Evolutionary conservation across 768 basidiomycete species (phyloP).

Genomic region (Boletus coccyginus): DNA sequence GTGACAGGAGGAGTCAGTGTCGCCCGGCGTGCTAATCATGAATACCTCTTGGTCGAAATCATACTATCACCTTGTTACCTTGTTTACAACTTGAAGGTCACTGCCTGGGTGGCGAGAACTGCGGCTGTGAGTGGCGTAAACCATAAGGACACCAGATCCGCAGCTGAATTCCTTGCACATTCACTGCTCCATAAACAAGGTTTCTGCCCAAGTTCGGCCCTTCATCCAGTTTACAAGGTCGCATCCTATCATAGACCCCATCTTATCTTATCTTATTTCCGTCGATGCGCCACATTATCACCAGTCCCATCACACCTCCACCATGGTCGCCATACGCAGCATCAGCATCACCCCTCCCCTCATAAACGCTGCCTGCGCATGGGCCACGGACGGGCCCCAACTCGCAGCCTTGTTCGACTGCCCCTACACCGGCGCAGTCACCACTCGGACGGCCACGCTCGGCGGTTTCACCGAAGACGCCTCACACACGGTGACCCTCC

Average conservation of each 20-base stretch:
- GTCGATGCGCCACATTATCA: background rate
- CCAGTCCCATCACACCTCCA: background rate
- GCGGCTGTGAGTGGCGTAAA: too few species aligned
- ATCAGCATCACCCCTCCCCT: conserved; percentile 61
- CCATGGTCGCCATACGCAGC: conserved; percentile 58
- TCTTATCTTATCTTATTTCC: conserved; percentile 19
- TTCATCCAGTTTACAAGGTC: background rate
- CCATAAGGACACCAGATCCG: too few species aligned
- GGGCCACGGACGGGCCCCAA: conserved; percentile 70
- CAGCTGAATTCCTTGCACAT: too few species aligned
- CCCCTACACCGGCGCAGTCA: conserved; percentile 72
- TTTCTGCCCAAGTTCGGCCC: conserved; percentile 52
- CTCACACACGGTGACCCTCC: conserved; percentile 50
- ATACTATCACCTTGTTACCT: too few species aligned
- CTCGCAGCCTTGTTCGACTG: conserved; percentile 64
- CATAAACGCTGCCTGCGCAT: conserved; percentile 77
- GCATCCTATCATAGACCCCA: background rate
- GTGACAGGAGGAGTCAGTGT: too few species aligned
- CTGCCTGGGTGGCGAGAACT: too few species aligned
- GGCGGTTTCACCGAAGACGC: conserved; percentile 67
- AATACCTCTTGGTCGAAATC: too few species aligned
- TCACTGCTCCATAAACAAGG: conserved; percentile 53
- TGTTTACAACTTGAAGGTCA: too few species aligned
- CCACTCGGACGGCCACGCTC: conserved; percentile 73
- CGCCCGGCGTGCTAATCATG: too few species aligned